Evolutionary conservation across 176 grass and related monocot genomes (phyloP), one percentile per base, ranked within the genome.

Genomic region (Musa schizocarpa): DNA sequence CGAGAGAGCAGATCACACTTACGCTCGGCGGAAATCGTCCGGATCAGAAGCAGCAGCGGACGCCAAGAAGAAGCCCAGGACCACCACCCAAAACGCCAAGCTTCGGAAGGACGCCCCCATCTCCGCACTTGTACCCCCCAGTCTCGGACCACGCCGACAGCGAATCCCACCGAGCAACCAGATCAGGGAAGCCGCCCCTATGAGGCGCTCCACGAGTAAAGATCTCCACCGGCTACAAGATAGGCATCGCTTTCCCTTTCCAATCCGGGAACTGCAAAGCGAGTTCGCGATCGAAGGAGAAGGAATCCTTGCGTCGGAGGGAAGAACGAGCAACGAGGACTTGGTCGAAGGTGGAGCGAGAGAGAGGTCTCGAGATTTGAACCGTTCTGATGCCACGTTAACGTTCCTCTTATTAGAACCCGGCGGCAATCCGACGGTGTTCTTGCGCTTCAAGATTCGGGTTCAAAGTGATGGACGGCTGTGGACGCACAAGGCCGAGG

Each of bases 11-110:
- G 23, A 26, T 74, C 21, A 54, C 49, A 74, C 72, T 74, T 57
- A 74, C 72, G 72, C n/a, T 74, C 72, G 52, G n/a, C 8, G 72
- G 53, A 74, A 21, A 29, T 74, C 72, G 23, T 24, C 53, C 22
- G 72, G 23, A 9, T 74, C 72, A 74, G 50, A 50, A 2, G 72
- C 2, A 26, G 52, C 23, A 16, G 53, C 72, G 2, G 53, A 17
- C 8, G 11, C 13, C 21, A 56, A 74, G 11, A 7, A 29, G 21
- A 52, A 74, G 14, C 53, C 72, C 16, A 56, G 17, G 72, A 74
- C 14, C 53, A 74, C 12, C 53, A 74, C 23, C 53, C 72, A 74
- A 10, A 74, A 16, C 53, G 23, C 53, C 13, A 74, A 54, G 9
- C 26, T 6, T 22, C 72, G 52, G 9, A 74, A 74, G 52, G 1